Base-by-base conservation (phyloP, 108 stramenopile genomes). In the Skeletonema grethae region DNA sequence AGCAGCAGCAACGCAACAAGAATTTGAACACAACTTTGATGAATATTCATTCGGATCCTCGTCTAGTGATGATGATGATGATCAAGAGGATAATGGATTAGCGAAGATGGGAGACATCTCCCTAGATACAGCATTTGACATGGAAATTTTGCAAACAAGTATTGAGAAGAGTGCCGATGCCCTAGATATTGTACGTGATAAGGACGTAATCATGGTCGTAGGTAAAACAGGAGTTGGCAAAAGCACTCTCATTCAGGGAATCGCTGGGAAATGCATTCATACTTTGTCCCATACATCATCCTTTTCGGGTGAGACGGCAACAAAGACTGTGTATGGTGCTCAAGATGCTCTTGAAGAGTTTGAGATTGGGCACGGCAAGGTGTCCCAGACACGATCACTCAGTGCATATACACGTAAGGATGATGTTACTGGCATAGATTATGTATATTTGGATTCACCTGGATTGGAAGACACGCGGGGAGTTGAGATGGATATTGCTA, bases 391-490 rank as follows among this genome's bases (percentile, higher is more conserved):
- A 13, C 77, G 64, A 22, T 58, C 70, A 18, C 67, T 88, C 16
- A 80, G 68, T 16, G 79, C 75, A 11, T 77, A 77, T 34, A 0
- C 73, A 30, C 80, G 71, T 31, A 45, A 31, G 7, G 56, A 55
- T 30, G 48, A 41, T 10, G 56, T 34, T 1, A 65, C 46, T 13
- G 46, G 24, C 10, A 32, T 57, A 36, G 77, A 80, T 15, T 35
- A 61, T n/a, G 76, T 85, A 0, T 88, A 84, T 57, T 46, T 88
- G 32, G 87, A 88, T 58, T 62, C 83, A 15, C 87, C 87, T 15
- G 87, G 87, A 4, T 80, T 81, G 18, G 84, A 88, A 72, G 87
- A 88, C 43, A 88, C 87, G 7, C 58, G 70, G 45, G 83, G 84
- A 8, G 36, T 73, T 34, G 87, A 85, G 57, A 72, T 88, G 38